Conservation (phyloP, 2,329 filamentous ascomycete species). For the Zymoseptoria pseudotritici region DNA sequence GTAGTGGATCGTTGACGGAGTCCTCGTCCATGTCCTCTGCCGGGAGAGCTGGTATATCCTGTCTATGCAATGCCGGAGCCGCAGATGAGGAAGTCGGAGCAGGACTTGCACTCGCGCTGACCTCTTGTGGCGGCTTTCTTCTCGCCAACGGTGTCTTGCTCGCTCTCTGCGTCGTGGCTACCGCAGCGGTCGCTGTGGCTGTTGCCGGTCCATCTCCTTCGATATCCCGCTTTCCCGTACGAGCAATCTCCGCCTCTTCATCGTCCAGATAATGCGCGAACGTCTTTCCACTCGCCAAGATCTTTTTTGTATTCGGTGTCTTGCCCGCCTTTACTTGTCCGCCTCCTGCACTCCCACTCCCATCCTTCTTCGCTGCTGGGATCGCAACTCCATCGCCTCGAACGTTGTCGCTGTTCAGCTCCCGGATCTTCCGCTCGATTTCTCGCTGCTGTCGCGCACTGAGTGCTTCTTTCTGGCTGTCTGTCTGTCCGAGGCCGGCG, state of each 20-base stretch:
- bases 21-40: constrained; percentile 38
- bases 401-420: constrained; percentile 66
- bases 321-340: constrained; percentile 45
- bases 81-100: constrained; percentile 12
- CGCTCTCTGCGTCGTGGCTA: constrained; percentile 20
- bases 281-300: constrained; percentile 72
- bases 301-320: constrained; percentile 65
- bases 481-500: constrained; percentile 32
- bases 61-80: constrained; percentile 9
- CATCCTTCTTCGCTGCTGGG: constrained; percentile 50
- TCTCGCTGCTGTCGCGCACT: constrained; percentile 77
- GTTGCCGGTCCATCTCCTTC: constrained; percentile 15
- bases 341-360: constrained; percentile 34
- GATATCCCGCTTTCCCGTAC: constrained; percentile 26
- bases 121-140: constrained; percentile 22
- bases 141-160: constrained; percentile 31
- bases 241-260: constrained; percentile 55
- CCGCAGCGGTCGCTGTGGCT: constrained; percentile 1
- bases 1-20: constrained; percentile 14
- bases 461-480: constrained; percentile 50
- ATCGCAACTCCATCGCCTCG: constrained; percentile 56
- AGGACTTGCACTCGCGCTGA: constrained; percentile 23
- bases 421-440: constrained; percentile 70
- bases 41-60: constrained; percentile 11
- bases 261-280: constrained; percentile 79